Percentiles rank a stretch among this genome's conserved stretches.
phyloP scores from a whole-genome alignment of 1,139 yeast genomes.

The Entelexis sorbosivorans region DNA sequence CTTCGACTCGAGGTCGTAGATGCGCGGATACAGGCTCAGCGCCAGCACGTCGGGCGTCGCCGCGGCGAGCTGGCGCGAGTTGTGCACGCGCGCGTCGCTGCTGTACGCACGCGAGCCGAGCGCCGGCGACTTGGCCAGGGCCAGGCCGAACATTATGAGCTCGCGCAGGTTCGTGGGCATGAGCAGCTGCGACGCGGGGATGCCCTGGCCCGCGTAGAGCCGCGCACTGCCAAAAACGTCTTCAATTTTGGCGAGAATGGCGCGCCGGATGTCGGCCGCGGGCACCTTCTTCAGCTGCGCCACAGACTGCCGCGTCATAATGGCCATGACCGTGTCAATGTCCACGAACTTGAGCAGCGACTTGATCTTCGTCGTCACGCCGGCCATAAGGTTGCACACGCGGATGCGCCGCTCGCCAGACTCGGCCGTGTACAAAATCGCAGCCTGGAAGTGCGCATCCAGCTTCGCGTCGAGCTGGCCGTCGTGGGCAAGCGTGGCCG shows the following conservation, averaged over 20 bases:
- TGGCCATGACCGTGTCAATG: constrained; percentile 62
- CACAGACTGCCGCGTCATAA: constrained; percentile 64
- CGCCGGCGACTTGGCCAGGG: constrained; percentile 59
- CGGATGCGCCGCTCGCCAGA: constrained; percentile 74
- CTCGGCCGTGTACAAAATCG: constrained; percentile 68
- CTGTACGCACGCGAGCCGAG: constrained; percentile 38
- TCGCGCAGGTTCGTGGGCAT: constrained; percentile 75
- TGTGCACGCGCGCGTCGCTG: constrained; percentile 46
- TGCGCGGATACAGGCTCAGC: constrained; percentile 66
- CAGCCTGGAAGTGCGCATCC: constrained; percentile 88
- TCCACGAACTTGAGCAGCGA: constrained; percentile 78
- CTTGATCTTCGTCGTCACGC: constrained; percentile 62
- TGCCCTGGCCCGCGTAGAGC: constrained; percentile 36
- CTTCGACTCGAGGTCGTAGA: constrained; percentile 32
- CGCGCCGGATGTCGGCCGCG: constrained; percentile 50
- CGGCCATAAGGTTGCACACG: constrained; percentile 68
- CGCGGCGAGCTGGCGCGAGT: constrained; percentile 43
- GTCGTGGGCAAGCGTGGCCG: constrained; percentile 65
- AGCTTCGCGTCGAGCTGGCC: constrained; percentile 58
- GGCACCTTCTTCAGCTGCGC: constrained; percentile 45
- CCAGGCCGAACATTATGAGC: constrained; percentile 54
- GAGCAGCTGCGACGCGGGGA: constrained; percentile 54
- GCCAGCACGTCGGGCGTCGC: constrained; percentile 52
- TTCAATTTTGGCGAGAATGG: constrained; percentile 53
- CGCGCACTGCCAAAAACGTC: constrained; percentile 73